Base-by-base conservation (phyloP, 2,329 filamentous ascomycete genomes). In the Penicillium brevicompactum region DNA sequence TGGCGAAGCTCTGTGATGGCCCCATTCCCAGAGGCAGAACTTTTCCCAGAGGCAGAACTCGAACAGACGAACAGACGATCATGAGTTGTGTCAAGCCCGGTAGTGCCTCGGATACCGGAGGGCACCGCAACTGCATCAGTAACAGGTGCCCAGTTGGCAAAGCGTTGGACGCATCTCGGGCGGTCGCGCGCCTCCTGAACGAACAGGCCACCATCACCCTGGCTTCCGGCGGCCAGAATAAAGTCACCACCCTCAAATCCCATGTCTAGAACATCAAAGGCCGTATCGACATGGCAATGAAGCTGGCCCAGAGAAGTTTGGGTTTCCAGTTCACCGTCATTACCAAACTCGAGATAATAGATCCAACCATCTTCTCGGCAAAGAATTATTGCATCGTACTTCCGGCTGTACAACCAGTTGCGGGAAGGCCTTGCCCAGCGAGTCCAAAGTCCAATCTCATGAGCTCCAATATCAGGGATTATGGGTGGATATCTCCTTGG, bases 281-380 rank as follows among this genome's bases (percentile, higher is more conserved):
- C 91, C 2, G 84, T 87, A 55, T 91, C 89, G 45, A 96, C 88
- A 57, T 89, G 90, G 65, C 88, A 89, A 49, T 84, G 81, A 61
- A 90, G 85, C 48, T 82, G 81, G 7, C 89, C 88, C 54, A 90
- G 80, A 51, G 82, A 79, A 44, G 82, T 80, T 51, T 82, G 78
- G 40, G 80, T 78, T 49, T 82, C 79, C 50, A 87, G 70, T 80
- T 82, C 78, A 5, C 74, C 73, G 46, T 78, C 71, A 31, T 81
- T 80, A 42, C 84, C 83, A 55, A 91, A 85, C 61, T 91, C 87
- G 4, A 93, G 74, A 60, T 88, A 90, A 51, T 87, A 83, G 9
- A 97, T 82, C 46, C 87, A 78, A 3, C 94, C 94, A 68, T 97
- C 93, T 74, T 97, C 93, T 51, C 92, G 86, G 10, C 89, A 90